These are phyloP conservation scores for Carex parvula DNA, from an alignment of 176 grass and related monocot species.

Conservation along the genomic window DNA sequence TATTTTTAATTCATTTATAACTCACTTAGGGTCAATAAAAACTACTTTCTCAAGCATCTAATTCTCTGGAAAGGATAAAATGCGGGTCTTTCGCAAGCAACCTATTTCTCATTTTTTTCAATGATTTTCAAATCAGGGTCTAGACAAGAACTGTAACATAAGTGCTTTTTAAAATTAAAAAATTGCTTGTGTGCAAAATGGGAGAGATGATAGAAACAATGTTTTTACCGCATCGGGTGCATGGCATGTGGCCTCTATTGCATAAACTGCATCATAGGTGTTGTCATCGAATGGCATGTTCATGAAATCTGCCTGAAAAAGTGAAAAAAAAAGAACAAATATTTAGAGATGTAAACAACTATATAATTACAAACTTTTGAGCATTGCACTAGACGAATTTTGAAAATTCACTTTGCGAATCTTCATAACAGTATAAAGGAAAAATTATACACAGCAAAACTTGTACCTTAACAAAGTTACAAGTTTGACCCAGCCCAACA, in stretches of 20 bases:
- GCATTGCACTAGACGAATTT: neutral
- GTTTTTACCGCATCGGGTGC: conserved; percentile 44
- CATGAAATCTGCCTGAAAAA: conserved; percentile 76
- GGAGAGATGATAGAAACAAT: neutral
- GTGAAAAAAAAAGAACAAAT: neutral
- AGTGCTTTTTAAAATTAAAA: neutral
- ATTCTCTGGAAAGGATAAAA: neutral
- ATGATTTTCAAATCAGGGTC: neutral
- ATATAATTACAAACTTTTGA: neutral
- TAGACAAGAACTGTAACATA: neutral
- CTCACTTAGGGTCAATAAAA: neutral
- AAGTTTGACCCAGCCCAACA: conserved; percentile 61
- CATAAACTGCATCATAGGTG: conserved; percentile 50
- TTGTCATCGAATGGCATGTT: conserved; percentile 57
- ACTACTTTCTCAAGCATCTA: neutral
- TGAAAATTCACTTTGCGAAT: neutral
- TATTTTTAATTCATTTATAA: neutral
- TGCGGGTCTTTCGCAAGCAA: neutral
- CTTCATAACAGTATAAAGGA: neutral
- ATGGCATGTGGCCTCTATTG: conserved; percentile 60
- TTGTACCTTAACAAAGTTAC: conserved; percentile 90
- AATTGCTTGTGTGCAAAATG: neutral
- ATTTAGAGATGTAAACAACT: neutral
- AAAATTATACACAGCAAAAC: neutral
- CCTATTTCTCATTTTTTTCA: neutral